Evolutionary conservation across 805 yeast species (phyloP).

Genomic region (Saccharomycodes ludwigii): DNA sequence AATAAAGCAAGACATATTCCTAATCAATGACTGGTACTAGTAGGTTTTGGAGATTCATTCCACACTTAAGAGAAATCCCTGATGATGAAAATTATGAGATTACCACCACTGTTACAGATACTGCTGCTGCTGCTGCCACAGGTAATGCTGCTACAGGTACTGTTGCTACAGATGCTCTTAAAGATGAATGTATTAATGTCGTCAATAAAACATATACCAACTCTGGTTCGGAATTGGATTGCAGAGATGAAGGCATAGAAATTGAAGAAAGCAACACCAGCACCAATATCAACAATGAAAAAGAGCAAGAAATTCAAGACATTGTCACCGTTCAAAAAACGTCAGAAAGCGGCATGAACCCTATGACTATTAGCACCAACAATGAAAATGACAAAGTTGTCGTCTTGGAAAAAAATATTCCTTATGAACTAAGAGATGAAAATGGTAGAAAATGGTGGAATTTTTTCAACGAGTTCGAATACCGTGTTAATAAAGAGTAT

Average conservation of each 20-base stretch:
- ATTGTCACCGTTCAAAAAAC: conserved; percentile 2
- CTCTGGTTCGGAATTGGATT: not conserved
- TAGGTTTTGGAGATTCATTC: no score
- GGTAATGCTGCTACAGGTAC: no score
- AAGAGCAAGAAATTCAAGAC: conserved; percentile 1
- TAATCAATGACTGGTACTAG: no score
- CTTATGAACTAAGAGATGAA: conserved; percentile 29
- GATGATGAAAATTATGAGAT: no score
- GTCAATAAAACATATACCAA: not conserved
- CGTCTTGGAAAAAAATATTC: conserved; percentile 18
- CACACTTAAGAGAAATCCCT: no score
- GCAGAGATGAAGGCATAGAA: not conserved
- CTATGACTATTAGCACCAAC: no score
- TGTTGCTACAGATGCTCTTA: no score
- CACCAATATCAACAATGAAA: not conserved
- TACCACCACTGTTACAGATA: no score
- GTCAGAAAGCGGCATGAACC: no score
- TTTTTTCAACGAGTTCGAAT: conserved; percentile 40
- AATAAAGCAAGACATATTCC: no score
- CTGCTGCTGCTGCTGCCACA: no score
- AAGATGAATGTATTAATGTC: no score
- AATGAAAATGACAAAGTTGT: conserved; percentile 2
- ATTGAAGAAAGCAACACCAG: not conserved
- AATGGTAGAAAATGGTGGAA: conserved; percentile 31
- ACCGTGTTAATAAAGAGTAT: conserved; percentile 26